Evolutionary conservation across 371 early-diverging fungal genomes (phyloP).

Genomic region (Syncephalastrum racemosum): DNA sequence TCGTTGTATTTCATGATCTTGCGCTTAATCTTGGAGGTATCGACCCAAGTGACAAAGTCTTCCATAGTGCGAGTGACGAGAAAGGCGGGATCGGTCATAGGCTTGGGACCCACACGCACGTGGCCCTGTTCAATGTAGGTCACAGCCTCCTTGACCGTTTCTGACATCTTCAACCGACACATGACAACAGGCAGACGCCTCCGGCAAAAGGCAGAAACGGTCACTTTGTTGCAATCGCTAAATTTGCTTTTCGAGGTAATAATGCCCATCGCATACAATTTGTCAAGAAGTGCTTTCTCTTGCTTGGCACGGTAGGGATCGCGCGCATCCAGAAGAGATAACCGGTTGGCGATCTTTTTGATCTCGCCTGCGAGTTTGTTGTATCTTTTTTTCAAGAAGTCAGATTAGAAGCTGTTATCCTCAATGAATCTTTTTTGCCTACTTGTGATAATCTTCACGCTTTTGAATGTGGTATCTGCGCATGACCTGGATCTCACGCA

Average conservation of each 20-base stretch:
- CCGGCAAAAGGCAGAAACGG: slow-evolving; percentile 92
- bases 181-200: slow-evolving; percentile 94
- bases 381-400: slow-evolving; percentile 64
- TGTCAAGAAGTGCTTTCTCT: slow-evolving; percentile 85
- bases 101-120: slow-evolving; percentile 93
- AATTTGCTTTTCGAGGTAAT: slow-evolving; percentile 85
- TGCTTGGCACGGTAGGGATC: slow-evolving; percentile 84
- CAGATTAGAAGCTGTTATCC: background rate
- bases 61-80: slow-evolving; percentile 91
- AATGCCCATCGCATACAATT: slow-evolving; percentile 91
- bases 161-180: slow-evolving; percentile 95
- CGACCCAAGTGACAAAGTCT: slow-evolving; percentile 99
- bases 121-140: slow-evolving; percentile 98
- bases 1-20: slow-evolving; percentile 98
- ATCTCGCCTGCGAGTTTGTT: slow-evolving; percentile 90
- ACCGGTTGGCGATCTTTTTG: slow-evolving; percentile 83
- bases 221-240: slow-evolving; percentile 86
- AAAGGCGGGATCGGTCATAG: slow-evolving; percentile 91
- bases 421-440: slow-evolving; percentile 17
- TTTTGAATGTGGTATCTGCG: slow-evolving; percentile 90
- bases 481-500: slow-evolving; percentile 91
- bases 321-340: slow-evolving; percentile 87
- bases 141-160: slow-evolving; percentile 93
- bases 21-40: slow-evolving; percentile 96
- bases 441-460: slow-evolving; percentile 96